phyloP scores from a whole-genome alignment of 2,329 filamentous ascomycete species.

The Clonostachys byssicola region DNA sequence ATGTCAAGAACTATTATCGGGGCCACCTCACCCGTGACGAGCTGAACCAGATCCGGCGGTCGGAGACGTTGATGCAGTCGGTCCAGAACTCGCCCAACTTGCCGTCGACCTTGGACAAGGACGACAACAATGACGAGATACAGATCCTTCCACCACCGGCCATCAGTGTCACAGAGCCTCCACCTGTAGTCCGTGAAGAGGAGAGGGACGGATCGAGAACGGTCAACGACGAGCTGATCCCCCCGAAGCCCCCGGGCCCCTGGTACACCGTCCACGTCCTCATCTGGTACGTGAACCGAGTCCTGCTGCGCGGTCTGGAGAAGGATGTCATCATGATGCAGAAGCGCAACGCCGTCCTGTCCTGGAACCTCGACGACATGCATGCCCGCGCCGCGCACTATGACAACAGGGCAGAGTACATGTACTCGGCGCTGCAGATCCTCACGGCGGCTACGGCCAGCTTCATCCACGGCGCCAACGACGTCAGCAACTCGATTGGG shows the following conservation, averaged over 20 bases:
- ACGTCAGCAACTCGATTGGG: constrained; percentile 59
- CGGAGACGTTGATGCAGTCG: too few relatives aligned
- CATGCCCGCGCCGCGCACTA: constrained; percentile 55
- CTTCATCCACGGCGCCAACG: constrained; percentile 64
- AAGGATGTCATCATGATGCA: constrained; percentile 37
- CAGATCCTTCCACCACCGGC: constrained; percentile 23
- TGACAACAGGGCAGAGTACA: constrained; percentile 51
- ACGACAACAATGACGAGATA: constrained; percentile 20
- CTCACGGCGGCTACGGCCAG: constrained; percentile 58
- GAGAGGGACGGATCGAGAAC: too few relatives aligned
- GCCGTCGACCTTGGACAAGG: too few relatives aligned
- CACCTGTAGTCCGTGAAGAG: neutral
- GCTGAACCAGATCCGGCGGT: constrained; percentile 20
- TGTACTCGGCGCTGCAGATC: constrained; percentile 56
- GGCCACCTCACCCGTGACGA: constrained; percentile 42
- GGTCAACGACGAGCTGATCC: constrained; percentile 11
- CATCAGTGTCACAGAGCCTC: constrained; percentile 1
- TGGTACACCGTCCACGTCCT: constrained; percentile 35
- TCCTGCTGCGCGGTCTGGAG: constrained; percentile 41
- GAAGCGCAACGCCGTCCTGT: constrained; percentile 36
- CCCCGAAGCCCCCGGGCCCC: constrained; percentile 23
- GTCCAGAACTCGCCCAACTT: too few relatives aligned
- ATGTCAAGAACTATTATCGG: constrained; percentile 42
- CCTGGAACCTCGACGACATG: constrained; percentile 46
- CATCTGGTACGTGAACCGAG: constrained; percentile 30